Percentiles rank a stretch among this genome's conserved stretches.
These are phyloP conservation scores for Pleurotus cornucopiae DNA, from an alignment of 768 basidiomycete species.

Conservation along the genomic window DNA sequence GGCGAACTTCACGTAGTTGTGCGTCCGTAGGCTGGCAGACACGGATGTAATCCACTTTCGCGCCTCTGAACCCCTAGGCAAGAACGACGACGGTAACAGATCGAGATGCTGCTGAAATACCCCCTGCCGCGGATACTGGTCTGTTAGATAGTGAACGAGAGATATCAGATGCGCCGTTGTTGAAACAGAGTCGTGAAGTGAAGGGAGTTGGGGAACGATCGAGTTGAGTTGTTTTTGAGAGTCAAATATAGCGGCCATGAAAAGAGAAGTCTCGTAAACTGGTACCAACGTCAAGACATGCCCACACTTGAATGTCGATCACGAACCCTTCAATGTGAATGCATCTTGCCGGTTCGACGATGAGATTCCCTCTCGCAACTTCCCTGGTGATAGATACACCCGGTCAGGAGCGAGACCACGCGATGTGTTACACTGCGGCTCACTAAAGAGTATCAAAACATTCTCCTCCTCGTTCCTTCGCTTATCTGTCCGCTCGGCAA, in stretches of 20 bases:
- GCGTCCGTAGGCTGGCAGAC: slow-evolving; percentile 45
- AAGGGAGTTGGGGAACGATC: slow-evolving; percentile 57
- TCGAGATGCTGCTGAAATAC: slow-evolving; percentile 44
- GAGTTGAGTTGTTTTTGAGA: slow-evolving; percentile 58
- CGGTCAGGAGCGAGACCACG: not conserved
- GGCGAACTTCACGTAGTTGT: slow-evolving; percentile 53
- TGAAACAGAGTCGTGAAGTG: slow-evolving; percentile 33
- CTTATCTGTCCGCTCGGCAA: slow-evolving; percentile 28
- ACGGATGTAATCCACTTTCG: slow-evolving; percentile 51
- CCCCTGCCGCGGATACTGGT: slow-evolving; percentile 62
- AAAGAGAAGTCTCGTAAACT: slow-evolving; percentile 77
- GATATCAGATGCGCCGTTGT: slow-evolving; percentile 35
- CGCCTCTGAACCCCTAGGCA: slow-evolving; percentile 30
- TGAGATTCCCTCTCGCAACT: slow-evolving; percentile 69
- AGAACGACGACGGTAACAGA: slow-evolving; percentile 34
- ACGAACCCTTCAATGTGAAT: slow-evolving; percentile 67
- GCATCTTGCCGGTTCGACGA: slow-evolving; percentile 54
- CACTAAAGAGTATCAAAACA: slow-evolving; percentile 69
- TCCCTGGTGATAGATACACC: slow-evolving; percentile 40
- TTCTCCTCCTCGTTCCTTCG: slow-evolving; percentile 60
- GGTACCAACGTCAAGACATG: not conserved
- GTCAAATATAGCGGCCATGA: slow-evolving; percentile 59
- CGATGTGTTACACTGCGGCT: slow-evolving; percentile 19
- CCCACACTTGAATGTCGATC: not conserved
- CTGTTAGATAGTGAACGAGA: slow-evolving; percentile 53